phyloP scores from a whole-genome alignment of 2,329 filamentous ascomycete species.

The Aspergillus carbonarius region DNA sequence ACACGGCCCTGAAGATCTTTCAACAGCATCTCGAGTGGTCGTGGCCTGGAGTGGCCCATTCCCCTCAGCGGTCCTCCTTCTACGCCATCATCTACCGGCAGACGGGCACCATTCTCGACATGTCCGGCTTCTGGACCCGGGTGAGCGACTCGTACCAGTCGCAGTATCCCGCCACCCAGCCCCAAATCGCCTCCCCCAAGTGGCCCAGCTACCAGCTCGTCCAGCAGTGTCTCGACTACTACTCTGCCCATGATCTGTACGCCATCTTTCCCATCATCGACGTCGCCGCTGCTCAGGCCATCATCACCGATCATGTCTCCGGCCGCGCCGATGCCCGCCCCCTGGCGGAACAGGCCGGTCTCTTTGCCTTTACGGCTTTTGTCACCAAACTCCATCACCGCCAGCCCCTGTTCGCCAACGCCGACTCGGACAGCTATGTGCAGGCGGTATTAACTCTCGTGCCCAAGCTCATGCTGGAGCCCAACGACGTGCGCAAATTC shows the following conservation, averaged over 20 bases:
- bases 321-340: conserved; percentile 5
- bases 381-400: conserved; percentile 23
- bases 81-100: conserved; percentile 13
- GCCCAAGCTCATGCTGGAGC: conserved; percentile 20
- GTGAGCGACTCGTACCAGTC: conserved; percentile 9
- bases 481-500: conserved; percentile 20
- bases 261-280: conserved; percentile 27
- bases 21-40: conserved; percentile 21
- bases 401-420: conserved; percentile 20
- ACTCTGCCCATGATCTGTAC: conserved; percentile 19
- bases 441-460: conserved; percentile 22
- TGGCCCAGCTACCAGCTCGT: not conserved
- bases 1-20: conserved; percentile 10
- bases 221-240: conserved; percentile 19
- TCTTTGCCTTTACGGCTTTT: conserved; percentile 25
- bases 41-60: conserved; percentile 5
- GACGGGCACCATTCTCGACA: conserved; percentile 15
- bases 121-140: conserved; percentile 17
- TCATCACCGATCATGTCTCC: conserved; percentile 18
- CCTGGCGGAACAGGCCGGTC: conserved; percentile 16
- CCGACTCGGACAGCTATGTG: conserved; percentile 22
- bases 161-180: conserved; percentile 4
- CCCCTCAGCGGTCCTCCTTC: conserved; percentile 6
- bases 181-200: not conserved
- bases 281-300: conserved; percentile 8